Evolutionary conservation across 2,329 filamentous ascomycete species (phyloP).

Genomic region (Verticillium albo-atrum): DNA sequence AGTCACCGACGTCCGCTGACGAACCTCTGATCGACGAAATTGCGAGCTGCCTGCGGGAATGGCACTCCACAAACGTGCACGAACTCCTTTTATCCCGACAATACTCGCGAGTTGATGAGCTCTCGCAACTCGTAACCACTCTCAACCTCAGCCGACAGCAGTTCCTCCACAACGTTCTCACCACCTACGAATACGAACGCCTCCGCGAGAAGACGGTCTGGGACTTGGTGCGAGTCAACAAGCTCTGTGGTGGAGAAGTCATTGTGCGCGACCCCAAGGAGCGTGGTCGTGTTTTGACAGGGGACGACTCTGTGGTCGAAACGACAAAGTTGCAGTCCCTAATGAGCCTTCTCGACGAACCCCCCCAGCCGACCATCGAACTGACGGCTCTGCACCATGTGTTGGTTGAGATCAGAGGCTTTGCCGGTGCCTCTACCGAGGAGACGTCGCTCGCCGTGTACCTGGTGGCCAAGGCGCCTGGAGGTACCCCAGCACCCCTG

Average conservation of each 20-base stretch:
- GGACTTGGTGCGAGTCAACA: slow-evolving; percentile 92
- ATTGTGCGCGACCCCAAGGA: slow-evolving; percentile 88
- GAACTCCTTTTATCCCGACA: slow-evolving; percentile 79
- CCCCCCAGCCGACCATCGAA: slow-evolving; percentile 65
- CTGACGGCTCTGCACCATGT: slow-evolving; percentile 73
- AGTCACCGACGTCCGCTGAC: slow-evolving; percentile 82
- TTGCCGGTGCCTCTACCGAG: slow-evolving; percentile 72
- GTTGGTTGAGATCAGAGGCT: slow-evolving; percentile 77
- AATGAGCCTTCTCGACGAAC: slow-evolving; percentile 88
- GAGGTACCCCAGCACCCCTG: slow-evolving; percentile 59
- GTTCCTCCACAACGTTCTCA: slow-evolving; percentile 90
- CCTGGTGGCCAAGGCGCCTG: slow-evolving; percentile 67
- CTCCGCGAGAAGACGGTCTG: slow-evolving; percentile 89
- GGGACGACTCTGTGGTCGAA: slow-evolving; percentile 88
- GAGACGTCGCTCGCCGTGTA: slow-evolving; percentile 73
- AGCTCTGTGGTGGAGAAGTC: slow-evolving; percentile 86
- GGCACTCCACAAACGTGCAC: slow-evolving; percentile 96
- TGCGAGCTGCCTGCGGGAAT: slow-evolving; percentile 91
- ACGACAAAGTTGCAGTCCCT: slow-evolving; percentile 87
- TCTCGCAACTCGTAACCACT: slow-evolving; percentile 75
- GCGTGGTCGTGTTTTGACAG: slow-evolving; percentile 80
- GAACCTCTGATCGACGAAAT: slow-evolving; percentile 97
- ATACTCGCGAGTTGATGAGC: slow-evolving; percentile 75
- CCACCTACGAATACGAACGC: slow-evolving; percentile 72
- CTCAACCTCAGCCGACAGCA: slow-evolving; percentile 84